Percentiles rank a stretch among this genome's conserved stretches.
These are phyloP conservation scores for Trifolium dubium DNA, from an alignment of 306 rosid species.

Conservation along the genomic window DNA sequence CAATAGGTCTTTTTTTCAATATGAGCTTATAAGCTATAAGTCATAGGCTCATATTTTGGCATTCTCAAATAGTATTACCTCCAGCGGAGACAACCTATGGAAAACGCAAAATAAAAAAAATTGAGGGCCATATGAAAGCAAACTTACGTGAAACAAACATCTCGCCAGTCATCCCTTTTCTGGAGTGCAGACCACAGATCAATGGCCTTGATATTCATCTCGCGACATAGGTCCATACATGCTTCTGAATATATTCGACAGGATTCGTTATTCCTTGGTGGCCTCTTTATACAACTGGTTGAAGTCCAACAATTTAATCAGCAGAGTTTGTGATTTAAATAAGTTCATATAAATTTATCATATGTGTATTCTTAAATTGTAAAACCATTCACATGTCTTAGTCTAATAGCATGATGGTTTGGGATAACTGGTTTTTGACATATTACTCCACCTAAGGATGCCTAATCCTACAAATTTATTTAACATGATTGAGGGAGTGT, in stretches of 20 bases:
- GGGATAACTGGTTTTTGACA: background rate
- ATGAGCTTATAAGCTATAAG: too few species aligned
- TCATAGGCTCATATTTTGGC: too few species aligned
- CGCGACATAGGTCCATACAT: constrained; percentile 63
- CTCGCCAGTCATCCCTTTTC: constrained; percentile 61
- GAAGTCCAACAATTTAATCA: constrained; percentile 7
- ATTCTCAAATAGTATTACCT: too few species aligned
- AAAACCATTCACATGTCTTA: background rate
- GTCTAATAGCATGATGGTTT: background rate
- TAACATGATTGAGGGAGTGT: background rate
- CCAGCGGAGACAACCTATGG: too few species aligned
- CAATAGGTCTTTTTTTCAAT: too few species aligned
- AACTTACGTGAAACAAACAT: constrained; percentile 72
- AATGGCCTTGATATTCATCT: constrained; percentile 61
- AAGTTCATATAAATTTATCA: background rate
- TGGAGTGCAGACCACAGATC: constrained; percentile 72
- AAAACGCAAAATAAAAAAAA: too few species aligned
- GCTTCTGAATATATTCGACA: constrained; percentile 77
- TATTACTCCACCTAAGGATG: background rate
- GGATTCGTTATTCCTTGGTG: constrained; percentile 53
- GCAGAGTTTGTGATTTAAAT: constrained; percentile 1
- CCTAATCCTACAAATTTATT: background rate
- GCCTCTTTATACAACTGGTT: constrained; percentile 4
- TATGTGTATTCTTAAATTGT: background rate
- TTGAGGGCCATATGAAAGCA: background rate